Percentiles rank a stretch among this genome's conserved stretches.
Conservation (phyloP, 257 asterid genomes). For the Eucommia ulmoides region DNA sequence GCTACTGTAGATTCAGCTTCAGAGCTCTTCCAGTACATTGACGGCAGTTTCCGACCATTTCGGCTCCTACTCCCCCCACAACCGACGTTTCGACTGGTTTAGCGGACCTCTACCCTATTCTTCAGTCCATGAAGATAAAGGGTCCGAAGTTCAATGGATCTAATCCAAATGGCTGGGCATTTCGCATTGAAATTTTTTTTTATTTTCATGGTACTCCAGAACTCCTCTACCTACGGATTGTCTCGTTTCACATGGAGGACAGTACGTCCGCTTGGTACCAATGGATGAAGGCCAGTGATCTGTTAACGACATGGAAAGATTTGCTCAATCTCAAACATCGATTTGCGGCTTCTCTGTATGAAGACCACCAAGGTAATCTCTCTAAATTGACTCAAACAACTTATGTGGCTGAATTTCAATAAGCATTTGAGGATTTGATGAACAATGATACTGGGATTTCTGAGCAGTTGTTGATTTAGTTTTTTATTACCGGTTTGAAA, state of each 20-base stretch:
- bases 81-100: too few species aligned
- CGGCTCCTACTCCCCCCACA: too few species aligned
- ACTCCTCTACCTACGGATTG: not conserved
- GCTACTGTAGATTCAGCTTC: too few species aligned
- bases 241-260: not conserved
- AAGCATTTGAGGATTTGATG: not conserved
- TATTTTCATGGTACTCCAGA: not conserved
- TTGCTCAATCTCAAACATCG: not conserved
- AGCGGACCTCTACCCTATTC: too few species aligned
- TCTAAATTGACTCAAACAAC: not conserved
- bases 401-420: not conserved
- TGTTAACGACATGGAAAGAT: not conserved
- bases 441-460: not conserved
- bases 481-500: not conserved
- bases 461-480: not conserved
- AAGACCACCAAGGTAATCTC: not conserved
- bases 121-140: too few species aligned
- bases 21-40: too few species aligned
- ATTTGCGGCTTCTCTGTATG: not conserved
- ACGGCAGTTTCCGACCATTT: too few species aligned
- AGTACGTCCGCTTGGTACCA: not conserved
- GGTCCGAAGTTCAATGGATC: not conserved
- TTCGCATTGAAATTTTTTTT: not conserved
- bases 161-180: not conserved
- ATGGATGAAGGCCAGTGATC: not conserved